phyloP scores from a whole-genome alignment of 768 basidiomycete genomes.

The Lentinula lateritia region DNA sequence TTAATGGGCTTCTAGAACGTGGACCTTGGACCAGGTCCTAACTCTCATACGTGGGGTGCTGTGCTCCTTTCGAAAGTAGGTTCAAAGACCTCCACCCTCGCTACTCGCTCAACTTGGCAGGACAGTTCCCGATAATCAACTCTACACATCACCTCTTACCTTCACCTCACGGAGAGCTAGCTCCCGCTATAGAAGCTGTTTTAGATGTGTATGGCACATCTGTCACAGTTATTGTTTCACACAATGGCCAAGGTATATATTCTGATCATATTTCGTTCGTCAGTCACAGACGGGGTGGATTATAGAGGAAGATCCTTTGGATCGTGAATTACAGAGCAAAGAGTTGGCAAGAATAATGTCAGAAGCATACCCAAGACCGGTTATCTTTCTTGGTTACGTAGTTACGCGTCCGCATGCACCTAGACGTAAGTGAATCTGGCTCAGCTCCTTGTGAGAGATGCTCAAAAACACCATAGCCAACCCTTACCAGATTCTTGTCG shows the following conservation, averaged over 20 bases:
- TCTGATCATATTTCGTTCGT: background rate
- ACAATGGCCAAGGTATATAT: constrained; percentile 80
- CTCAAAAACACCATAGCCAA: constrained; percentile 38
- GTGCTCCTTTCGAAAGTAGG: constrained; percentile 71
- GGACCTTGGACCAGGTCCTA: constrained; percentile 85
- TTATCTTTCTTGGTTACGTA: constrained; percentile 79
- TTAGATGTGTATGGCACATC: constrained; percentile 74
- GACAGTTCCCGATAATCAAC: constrained; percentile 81
- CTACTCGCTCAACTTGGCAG: background rate
- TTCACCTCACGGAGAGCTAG: constrained; percentile 81
- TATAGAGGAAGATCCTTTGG: constrained; percentile 82
- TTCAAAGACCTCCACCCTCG: background rate
- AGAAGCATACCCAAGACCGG: constrained; percentile 60
- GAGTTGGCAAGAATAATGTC: constrained; percentile 80
- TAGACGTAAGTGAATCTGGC: constrained; percentile 43
- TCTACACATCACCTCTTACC: constrained; percentile 85
- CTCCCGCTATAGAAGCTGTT: constrained; percentile 84
- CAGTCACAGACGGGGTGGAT: background rate
- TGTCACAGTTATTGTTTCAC: constrained; percentile 80
- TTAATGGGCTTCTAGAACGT: constrained; percentile 51
- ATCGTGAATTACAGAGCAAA: constrained; percentile 78
- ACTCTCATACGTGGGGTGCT: constrained; percentile 87
- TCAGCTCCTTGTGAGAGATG: background rate
- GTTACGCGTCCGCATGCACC: constrained; percentile 62
- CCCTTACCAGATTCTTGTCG: constrained; percentile 70